Percentiles rank a stretch among this genome's conserved stretches.
Evolutionary conservation across 345 rosid genomes (phyloP).

Genomic region (Brassica cretica): DNA sequence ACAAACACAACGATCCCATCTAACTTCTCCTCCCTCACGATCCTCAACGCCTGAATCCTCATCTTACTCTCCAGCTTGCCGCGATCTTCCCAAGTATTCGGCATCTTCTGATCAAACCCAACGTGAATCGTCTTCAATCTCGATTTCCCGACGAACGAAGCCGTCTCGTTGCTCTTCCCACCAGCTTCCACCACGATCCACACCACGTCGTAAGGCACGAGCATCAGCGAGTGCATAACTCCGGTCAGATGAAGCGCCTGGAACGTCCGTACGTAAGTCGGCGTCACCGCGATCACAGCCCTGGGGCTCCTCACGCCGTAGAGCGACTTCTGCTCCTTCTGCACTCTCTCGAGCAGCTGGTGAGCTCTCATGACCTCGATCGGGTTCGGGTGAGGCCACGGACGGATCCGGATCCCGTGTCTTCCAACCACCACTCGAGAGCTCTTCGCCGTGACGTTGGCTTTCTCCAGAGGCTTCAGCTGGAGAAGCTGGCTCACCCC

Average conservation of each 20-base stretch:
- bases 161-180: conserved; percentile 76
- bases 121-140: conserved; percentile 68
- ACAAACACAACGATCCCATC: conserved; percentile 93
- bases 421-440: conserved; percentile 92
- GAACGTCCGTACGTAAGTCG: conserved; percentile 94
- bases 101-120: conserved; percentile 67
- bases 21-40: conserved; percentile 79
- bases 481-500: conserved; percentile 33
- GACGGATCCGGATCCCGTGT: conserved; percentile 99
- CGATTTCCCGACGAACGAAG: conserved; percentile 66
- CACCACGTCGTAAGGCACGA: conserved; percentile 80
- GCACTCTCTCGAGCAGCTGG: conserved; percentile 77
- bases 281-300: conserved; percentile 76
- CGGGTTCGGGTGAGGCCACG: conserved; percentile 99
- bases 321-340: conserved; percentile 78
- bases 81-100: conserved; percentile 75
- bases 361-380: conserved; percentile 91
- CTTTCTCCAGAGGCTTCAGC: conserved; percentile 24
- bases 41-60: conserved; percentile 85
- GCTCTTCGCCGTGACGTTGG: conserved; percentile 25
- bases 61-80: conserved; percentile 67
- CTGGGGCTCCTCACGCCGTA: conserved; percentile 77
- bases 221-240: conserved; percentile 92
- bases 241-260: conserved; percentile 94
- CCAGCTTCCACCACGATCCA: conserved; percentile 99